These are phyloP conservation scores for Aspergillus pseudoglaucus DNA, from an alignment of 2,329 filamentous ascomycete genomes.

Conservation along the genomic window DNA sequence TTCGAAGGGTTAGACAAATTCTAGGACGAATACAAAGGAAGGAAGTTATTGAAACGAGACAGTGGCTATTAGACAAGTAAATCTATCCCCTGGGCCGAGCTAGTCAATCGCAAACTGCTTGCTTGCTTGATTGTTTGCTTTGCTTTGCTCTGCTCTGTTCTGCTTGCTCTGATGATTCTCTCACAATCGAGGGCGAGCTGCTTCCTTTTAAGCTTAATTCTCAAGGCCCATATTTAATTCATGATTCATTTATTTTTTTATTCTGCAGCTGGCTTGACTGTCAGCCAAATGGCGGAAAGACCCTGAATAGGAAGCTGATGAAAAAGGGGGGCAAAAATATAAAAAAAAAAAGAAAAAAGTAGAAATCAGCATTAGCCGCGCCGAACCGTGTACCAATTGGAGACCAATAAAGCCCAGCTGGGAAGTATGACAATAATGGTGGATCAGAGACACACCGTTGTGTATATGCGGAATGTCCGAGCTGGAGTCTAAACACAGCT, in stretches of 20 bases:
- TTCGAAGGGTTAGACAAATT: not conserved
- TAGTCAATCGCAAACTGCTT: not conserved
- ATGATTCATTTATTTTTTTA: not conserved
- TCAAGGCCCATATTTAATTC: not conserved
- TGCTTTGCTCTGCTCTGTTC: not conserved
- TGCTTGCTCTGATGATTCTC: not conserved
- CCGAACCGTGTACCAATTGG: slow-evolving; percentile 24
- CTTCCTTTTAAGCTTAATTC: slow-evolving; percentile 1
- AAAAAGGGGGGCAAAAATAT: not conserved
- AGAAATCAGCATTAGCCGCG: slow-evolving; percentile 10
- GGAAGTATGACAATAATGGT: slow-evolving; percentile 1
- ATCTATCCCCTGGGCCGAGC: too few species aligned
- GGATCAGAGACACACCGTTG: not conserved
- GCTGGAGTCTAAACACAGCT: slow-evolving; percentile 5
- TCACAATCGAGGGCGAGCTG: not conserved
- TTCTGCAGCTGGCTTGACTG: not conserved
- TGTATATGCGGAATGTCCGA: not conserved
- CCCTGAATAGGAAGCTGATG: slow-evolving; percentile 3
- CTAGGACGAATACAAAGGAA: not conserved
- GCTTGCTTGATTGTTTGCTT: too few species aligned
- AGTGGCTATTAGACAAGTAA: too few species aligned
- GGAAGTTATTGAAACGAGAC: not conserved
- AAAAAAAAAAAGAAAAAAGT: not conserved
- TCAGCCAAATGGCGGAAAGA: not conserved
- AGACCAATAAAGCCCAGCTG: not conserved